Evolutionary conservation across 1,284 basidiomycete species (phyloP).

Genomic region (Pyrrhoderma noxium): DNA sequence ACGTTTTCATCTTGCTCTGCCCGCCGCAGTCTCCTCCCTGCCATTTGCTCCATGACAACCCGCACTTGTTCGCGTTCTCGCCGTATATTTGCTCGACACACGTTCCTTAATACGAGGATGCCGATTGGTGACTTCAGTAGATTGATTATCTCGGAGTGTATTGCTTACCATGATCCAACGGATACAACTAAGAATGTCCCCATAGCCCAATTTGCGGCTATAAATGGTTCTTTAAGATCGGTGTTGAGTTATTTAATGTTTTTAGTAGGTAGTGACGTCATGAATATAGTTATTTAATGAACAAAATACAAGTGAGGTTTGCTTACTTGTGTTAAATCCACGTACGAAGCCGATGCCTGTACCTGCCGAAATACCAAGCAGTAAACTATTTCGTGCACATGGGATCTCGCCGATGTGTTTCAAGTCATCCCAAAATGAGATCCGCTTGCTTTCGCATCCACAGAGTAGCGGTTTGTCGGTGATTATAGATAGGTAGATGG

Average conservation of each 20-base stretch:
- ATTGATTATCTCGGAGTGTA: conserved; percentile 3
- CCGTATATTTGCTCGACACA: conserved; percentile 50
- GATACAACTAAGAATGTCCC: conserved; percentile 47
- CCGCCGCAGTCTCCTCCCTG: conserved; percentile 34
- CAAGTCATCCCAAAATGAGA: conserved; percentile 40
- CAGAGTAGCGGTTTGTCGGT: too few species aligned
- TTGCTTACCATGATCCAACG: conserved; percentile 41
- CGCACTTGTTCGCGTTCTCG: conserved; percentile 50
- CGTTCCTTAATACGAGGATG: conserved; percentile 36
- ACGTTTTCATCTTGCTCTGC: conserved; percentile 5
- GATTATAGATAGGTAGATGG: too few species aligned
- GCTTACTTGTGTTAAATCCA: conserved; percentile 43
- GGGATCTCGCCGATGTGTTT: conserved; percentile 50
- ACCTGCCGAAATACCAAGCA: conserved; percentile 48
- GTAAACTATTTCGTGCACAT: conserved; percentile 46
- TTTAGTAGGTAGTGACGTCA: neutral
- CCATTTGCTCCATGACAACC: conserved; percentile 54
- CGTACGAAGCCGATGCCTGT: conserved; percentile 52
- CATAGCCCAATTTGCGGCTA: conserved; percentile 49
- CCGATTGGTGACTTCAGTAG: conserved; percentile 5
- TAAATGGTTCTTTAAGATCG: conserved; percentile 32
- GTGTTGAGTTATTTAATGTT: neutral
- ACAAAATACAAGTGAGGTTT: neutral
- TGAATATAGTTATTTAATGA: too few species aligned
- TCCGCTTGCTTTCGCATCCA: conserved; percentile 35